phyloP scores from a whole-genome alignment of 2,329 filamentous ascomycete species.

The Periconia digitata region DNA sequence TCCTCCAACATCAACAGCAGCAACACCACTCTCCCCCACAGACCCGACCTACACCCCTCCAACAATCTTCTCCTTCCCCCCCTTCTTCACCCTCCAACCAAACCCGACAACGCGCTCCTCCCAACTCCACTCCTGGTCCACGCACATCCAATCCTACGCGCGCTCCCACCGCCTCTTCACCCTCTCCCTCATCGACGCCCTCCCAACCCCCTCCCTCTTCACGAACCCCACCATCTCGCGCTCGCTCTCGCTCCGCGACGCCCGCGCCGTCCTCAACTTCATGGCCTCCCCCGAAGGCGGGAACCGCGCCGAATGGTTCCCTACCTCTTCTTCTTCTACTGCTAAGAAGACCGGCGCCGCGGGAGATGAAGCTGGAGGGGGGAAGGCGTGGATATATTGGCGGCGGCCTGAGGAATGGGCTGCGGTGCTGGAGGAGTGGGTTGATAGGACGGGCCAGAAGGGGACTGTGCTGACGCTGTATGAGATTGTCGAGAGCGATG shows the following conservation, averaged over 20 bases:
- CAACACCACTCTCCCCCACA: conserved; percentile 9
- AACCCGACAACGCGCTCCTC: conserved; percentile 72
- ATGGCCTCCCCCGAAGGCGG: conserved; percentile 57
- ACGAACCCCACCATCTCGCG: conserved; percentile 48
- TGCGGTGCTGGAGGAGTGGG: conserved; percentile 72
- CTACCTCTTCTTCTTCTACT: conserved; percentile 2
- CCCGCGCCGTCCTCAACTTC: conserved; percentile 57
- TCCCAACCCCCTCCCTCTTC: conserved; percentile 59
- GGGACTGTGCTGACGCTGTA: conserved; percentile 89
- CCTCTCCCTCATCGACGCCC: conserved; percentile 64
- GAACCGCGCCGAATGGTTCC: conserved; percentile 67
- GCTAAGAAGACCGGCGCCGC: conserved; percentile 12
- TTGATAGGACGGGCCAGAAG: conserved; percentile 84
- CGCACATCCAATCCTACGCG: conserved; percentile 82
- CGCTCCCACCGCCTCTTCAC: conserved; percentile 74
- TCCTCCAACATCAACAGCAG: conserved; percentile 4
- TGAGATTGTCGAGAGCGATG: conserved; percentile 87
- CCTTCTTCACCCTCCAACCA: conserved; percentile 82
- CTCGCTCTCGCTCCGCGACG: conserved; percentile 55
- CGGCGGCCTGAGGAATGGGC: conserved; percentile 90
- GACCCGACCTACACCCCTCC: conserved; percentile 44
- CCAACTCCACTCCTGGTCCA: conserved; percentile 83
- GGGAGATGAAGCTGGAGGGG: conserved; percentile 33
- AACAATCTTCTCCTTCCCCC: conserved; percentile 70
- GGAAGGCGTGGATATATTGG: conserved; percentile 76